Evolutionary conservation across 768 basidiomycete species (phyloP).

Genomic region (Psilocybe tampanensis): DNA sequence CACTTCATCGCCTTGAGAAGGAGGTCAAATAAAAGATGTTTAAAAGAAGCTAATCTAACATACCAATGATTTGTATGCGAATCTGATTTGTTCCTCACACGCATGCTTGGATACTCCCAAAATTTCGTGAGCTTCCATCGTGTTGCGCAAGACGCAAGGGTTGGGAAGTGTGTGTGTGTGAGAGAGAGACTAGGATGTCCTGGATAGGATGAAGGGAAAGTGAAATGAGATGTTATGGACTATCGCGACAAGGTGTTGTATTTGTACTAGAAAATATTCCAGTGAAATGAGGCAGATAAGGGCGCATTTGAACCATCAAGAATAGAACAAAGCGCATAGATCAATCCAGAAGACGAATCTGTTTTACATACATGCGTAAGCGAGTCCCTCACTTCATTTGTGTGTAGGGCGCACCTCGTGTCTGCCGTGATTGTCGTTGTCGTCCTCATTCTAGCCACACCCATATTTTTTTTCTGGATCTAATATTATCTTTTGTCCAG

Average conservation of each 20-base stretch:
- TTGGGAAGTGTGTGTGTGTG: neutral
- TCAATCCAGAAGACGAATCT: conserved; percentile 14
- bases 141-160: neutral
- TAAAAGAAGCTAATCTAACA: conserved; percentile 19
- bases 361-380: conserved; percentile 16
- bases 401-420: conserved; percentile 8
- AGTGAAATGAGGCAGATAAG: conserved; percentile 23
- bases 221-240: neutral
- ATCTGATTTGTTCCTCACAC: conserved; percentile 49
- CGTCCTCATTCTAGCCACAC: neutral
- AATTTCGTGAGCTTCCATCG: conserved; percentile 33
- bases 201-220: neutral
- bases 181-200: neutral
- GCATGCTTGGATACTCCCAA: conserved; percentile 49
- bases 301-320: conserved; percentile 10
- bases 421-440: neutral
- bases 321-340: conserved; percentile 1
- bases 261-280: conserved; percentile 18
- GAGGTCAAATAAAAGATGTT: neutral
- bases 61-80: conserved; percentile 59
- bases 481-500: neutral
- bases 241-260: conserved; percentile 1
- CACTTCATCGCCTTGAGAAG: conserved; percentile 51
- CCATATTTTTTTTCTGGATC: neutral
- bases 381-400: conserved; percentile 6